phyloP scores from a whole-genome alignment of 768 basidiomycete genomes.

The Suillus decipiens region DNA sequence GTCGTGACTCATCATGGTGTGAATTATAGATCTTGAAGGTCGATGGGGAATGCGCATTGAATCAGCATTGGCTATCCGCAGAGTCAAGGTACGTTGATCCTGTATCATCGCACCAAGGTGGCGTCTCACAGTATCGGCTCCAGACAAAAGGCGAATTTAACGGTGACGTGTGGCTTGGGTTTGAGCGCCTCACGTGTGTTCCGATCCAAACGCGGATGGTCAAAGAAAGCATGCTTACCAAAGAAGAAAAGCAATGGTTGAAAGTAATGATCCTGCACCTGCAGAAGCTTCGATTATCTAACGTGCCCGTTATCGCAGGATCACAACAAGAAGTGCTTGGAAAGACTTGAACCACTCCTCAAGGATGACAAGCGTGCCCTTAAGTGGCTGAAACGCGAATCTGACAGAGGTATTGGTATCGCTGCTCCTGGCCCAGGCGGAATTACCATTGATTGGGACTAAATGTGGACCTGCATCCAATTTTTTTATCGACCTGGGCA shows the following conservation, averaged over 20 bases:
- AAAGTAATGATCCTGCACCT: conserved; percentile 45
- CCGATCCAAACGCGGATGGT: conserved; percentile 93
- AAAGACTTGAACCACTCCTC: conserved; percentile 62
- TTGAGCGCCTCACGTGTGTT: conserved; percentile 91
- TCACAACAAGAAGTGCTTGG: conserved; percentile 76
- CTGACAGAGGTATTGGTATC: conserved; percentile 74
- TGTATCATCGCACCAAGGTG: conserved; percentile 11
- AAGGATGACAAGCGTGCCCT: conserved; percentile 79
- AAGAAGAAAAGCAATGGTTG: conserved; percentile 86
- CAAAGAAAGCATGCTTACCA: conserved; percentile 78
- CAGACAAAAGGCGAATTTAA: conserved; percentile 75
- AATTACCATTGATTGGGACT: conserved; percentile 81
- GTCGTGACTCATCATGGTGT: conserved; percentile 17
- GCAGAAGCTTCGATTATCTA: conserved; percentile 7
- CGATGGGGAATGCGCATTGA: conserved; percentile 93
- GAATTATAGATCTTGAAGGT: conserved; percentile 62
- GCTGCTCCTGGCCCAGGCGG: conserved; percentile 65
- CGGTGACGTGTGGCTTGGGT: conserved; percentile 81
- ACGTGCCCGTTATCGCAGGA: conserved; percentile 46
- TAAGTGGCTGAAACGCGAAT: conserved; percentile 79
- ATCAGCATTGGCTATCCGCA: conserved; percentile 76
- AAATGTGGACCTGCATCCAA: conserved; percentile 10
- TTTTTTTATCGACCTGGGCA: conserved; percentile 7
- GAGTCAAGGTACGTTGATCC: conserved; percentile 42
- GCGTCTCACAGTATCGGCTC: conserved; percentile 13